Base-by-base conservation (phyloP, 202 grass and related monocot species). In the Panicum hallii region DNA sequence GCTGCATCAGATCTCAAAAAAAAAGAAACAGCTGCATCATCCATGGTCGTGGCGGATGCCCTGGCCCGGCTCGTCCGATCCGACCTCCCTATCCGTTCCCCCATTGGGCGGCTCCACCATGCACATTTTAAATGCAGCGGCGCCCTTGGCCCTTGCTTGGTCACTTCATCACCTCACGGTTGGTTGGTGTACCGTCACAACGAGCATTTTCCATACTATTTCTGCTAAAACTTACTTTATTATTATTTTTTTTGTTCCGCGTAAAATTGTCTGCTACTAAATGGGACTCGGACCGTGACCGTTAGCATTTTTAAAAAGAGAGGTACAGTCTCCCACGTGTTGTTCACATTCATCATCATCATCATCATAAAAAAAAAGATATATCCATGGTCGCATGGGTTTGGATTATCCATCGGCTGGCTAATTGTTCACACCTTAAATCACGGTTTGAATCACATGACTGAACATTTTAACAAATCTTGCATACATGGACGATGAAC, bases 101-200 rank as follows among this genome's bases (percentile, higher is more conserved):
- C 47, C 45, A 64, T 54, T 47, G 69, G 77, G 46, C 10, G 69
- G 78, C 69, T 81, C 70, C 77, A 86, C 60, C 69, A 69, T 86
- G 61, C 43, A 11, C 78, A 34, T 63, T 87, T 38, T 44, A 34
- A 73, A 57, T 67, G 46, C 20, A 65, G 26, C 76, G 15, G 30
- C 70, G 4, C 22, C 6, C 20, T 20, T 63, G 32, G 32, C 32
- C 65, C 28, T 63, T 36, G n/a, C 14, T 63, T 36, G 14, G 23
- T 74, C 70, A 75, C 46, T 74, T 66, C 70, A 30, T 66, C 70
- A 30, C 20, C 41, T 69, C 43, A 67, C 30, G 20, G 61, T 75
- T 26, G 30, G 68, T 28, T 60, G 85, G 54, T 81, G 78, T 49
- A 60, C 50, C 13, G 62, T 87, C 78, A 28, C 22, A 0, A 17